Evolutionary conservation across 257 asterid species (phyloP), one percentile per base, ranked within the genome.

Genomic region (Anisodus tanguticus): DNA sequence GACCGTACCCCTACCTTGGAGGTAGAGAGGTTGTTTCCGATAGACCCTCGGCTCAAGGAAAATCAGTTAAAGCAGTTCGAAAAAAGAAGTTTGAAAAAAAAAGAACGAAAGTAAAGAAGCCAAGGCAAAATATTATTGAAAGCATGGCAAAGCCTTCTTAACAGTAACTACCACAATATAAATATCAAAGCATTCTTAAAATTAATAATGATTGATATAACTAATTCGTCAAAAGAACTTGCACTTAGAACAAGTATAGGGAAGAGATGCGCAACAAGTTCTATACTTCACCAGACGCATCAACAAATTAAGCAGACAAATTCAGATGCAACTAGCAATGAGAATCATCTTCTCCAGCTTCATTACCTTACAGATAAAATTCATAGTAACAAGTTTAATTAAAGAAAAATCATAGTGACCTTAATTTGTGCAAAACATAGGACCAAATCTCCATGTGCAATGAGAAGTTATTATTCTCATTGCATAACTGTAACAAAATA

Each of bases 161-260:
- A 31, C 35, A 31, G 35, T 31, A 31, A 31, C 35, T 31, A 31
- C 35, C 35, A 31, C 35, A 31, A 31, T 1, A 31, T 31, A 31
- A 31, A 31, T 31, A 31, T 31, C 35, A 31, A 31, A 31, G 2
- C 35, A 31, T 22, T 22, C 35, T 31, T 31, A 31, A 22, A 31
- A 31, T 31, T 31, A 31, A 31, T 31, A 31, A 70, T 59, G 84
- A 62, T 69, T 22, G 59, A 37, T 54, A 79, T 17, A 13, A 49
- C 80, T 62, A 19, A 55, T 9, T 81, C 85, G 17, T 79, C 85
- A 67, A 47, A 67, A 53, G 54, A 51, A 82, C 53, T 54, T 53
- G 58, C 74, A 53, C 15, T 26, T 6, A 12, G 45, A 63, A 66
- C n/a, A 37, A 66, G 47, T 45, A 66, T 66, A 6, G 72, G 47